These are phyloP conservation scores for Pseudopyricularia javanii DNA, from an alignment of 2,329 filamentous ascomycete species.

Conservation along the genomic window DNA sequence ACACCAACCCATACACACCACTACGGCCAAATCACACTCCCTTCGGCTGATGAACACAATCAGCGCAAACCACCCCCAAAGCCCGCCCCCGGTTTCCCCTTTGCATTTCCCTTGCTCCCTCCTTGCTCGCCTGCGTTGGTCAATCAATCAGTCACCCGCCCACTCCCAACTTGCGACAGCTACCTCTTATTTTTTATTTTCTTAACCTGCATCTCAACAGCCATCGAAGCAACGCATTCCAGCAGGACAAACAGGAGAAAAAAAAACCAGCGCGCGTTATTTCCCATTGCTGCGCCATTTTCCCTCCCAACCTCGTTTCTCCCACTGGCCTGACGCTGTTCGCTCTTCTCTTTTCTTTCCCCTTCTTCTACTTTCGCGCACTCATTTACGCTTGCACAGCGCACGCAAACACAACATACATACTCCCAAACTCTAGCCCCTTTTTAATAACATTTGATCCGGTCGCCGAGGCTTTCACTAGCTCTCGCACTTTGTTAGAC, in stretches of 20 bases:
- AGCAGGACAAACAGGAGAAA: background rate
- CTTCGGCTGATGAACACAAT: too few relatives aligned
- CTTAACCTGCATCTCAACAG: background rate
- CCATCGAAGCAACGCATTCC: background rate
- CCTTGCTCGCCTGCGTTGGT: background rate
- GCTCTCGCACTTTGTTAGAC: conserved; percentile 24
- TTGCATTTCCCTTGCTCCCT: background rate
- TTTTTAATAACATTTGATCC: conserved; percentile 7
- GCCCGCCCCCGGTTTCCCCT: conserved; percentile 7
- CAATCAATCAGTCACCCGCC: conserved; percentile 1
- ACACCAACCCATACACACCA: conserved; percentile 13
- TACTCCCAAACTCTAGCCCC: conserved; percentile 5
- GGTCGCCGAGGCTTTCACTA: conserved; percentile 28
- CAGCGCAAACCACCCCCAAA: too few relatives aligned
- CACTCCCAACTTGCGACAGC: conserved; percentile 5
- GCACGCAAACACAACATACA: background rate
- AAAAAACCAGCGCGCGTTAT: too few relatives aligned
- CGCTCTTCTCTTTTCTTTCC: conserved; percentile 9
- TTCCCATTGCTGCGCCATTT: background rate
- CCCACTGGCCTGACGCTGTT: background rate
- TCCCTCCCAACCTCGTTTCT: background rate
- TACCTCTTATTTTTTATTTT: background rate
- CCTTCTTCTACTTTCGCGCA: conserved; percentile 8
- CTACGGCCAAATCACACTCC: conserved; percentile 2
- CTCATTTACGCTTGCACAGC: conserved; percentile 10